Evolutionary conservation across 1,284 basidiomycete species (phyloP), one percentile per base, ranked within the genome.

Genomic region (Tilletiopsis washingtonensis): DNA sequence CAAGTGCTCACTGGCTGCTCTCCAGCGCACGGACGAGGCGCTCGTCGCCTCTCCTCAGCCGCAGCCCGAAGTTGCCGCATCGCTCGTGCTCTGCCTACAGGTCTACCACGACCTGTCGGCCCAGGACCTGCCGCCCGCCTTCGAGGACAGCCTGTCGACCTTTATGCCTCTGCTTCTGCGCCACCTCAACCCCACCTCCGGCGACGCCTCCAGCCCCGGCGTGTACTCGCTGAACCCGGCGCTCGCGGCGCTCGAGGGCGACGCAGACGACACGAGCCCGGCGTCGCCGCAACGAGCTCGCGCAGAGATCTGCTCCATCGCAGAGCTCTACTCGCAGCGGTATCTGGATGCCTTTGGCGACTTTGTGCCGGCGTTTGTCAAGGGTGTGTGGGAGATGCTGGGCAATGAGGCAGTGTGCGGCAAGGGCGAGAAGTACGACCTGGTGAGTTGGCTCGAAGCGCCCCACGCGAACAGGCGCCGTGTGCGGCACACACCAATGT

Each of bases 31-130:
- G 53, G 77, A 79, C 63, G 47, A 67, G 19, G 71, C 78, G 75
- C 32, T 76, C 73, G 54, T n/a, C n/a, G n/a, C n/a, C n/a, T n/a
- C n/a, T n/a, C n/a, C n/a, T n/a, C n/a, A n/a, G n/a, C n/a, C n/a
- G n/a, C n/a, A n/a, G n/a, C n/a, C n/a, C n/a, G n/a, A n/a, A n/a
- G n/a, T n/a, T n/a, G n/a, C n/a, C n/a, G n/a, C n/a, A n/a, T 59
- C 62, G 32, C 43, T 72, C 19, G 75, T 26, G 0, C 83, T 91
- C 77, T 79, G 94, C 4, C 78, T 88, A 15, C 88, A 93, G 45
- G 81, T 97, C 26, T 98, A 86, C 76, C 85, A 93, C 67, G 94
- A 98, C 74, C 82, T 98, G 52, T 89, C 86, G 1, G 88, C 86
- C 59, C 94, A 98, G 62, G 93, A 99, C 74, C 77, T 98, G 20